Evolutionary conservation across 805 yeast species (phyloP), one percentile per base, ranked within the genome.

Genomic region (Hanseniaspora jakobsenii): DNA sequence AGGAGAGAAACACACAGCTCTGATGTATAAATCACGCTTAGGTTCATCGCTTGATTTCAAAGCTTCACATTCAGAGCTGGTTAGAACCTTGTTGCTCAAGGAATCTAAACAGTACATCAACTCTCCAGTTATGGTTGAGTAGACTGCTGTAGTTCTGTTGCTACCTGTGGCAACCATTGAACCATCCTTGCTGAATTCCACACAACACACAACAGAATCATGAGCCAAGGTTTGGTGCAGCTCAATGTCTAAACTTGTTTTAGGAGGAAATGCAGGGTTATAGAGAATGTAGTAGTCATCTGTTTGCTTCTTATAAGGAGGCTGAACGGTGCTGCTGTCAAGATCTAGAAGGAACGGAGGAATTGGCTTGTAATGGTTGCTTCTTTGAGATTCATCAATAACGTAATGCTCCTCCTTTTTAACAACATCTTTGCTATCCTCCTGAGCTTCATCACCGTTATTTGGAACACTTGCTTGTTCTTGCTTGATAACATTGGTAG

Each of bases 1-100:
- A 39, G 98, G 96, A 3, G 94, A 81, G 67, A 89, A 89, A 61
- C 96, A 87, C 44, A 91, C 96, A 2, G 94, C 82, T 56, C 98
- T 75, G 53, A 89, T 87, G 66, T 89, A 89, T 57, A 89, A 70
- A 63, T 89, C 97, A 29, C 31, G 6, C n/a, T n/a, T n/a, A n/a
- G n/a, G n/a, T n/a, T n/a, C n/a, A n/a, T n/a, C n/a, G n/a, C n/a
- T n/a, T n/a, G n/a, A n/a, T n/a, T n/a, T n/a, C n/a, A n/a, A n/a
- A n/a, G n/a, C n/a, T n/a, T n/a, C n/a, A n/a, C n/a, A n/a, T n/a
- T n/a, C n/a, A n/a, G n/a, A 56, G 26, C 59, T 61, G 32, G 60
- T 52, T 24, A 55, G 57, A 19, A 58, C 34, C n/a, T 32, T 35
- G 16, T 39, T 35, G n/a, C 34, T 36, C 1, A 30, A 43, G 1